phyloP scores from a whole-genome alignment of 495 filamentous ascomycete species.

The Aspergillus kassunensis region DNA sequence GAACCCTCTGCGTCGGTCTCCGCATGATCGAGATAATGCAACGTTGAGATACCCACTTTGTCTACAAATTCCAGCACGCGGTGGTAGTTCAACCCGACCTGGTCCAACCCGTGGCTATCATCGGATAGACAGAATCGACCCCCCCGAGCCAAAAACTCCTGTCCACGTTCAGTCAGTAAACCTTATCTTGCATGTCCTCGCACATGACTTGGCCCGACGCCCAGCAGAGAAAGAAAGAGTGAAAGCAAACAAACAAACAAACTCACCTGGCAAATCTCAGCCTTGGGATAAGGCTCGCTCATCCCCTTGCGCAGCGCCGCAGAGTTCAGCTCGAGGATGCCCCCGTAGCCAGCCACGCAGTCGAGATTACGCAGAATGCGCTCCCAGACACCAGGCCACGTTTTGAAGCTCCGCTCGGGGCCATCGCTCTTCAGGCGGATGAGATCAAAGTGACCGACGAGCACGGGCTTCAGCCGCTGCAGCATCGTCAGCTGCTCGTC shows the following conservation, averaged over 20 bases:
- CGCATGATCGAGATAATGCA: conserved; percentile 39
- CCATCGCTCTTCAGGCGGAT: conserved; percentile 74
- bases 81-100: conserved; percentile 68
- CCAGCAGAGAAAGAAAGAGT: background rate
- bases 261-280: conserved; percentile 71
- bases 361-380: conserved; percentile 69
- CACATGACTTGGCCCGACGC: background rate
- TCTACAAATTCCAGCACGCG: conserved; percentile 57
- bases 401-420: conserved; percentile 53
- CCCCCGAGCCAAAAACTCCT: conserved; percentile 61
- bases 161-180: conserved; percentile 11
- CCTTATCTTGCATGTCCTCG: background rate
- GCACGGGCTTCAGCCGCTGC: conserved; percentile 60
- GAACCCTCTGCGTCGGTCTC: conserved; percentile 12
- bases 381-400: conserved; percentile 63
- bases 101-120: conserved; percentile 81
- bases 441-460: conserved; percentile 93
- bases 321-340: conserved; percentile 84
- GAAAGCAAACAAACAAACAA: conserved; percentile 11
- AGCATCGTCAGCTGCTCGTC: conserved; percentile 85
- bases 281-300: conserved; percentile 81
- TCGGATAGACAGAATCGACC: conserved; percentile 85
- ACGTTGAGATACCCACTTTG: conserved; percentile 38
- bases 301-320: conserved; percentile 84
- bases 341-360: conserved; percentile 66